Base-by-base conservation (phyloP, 352 stramenopile genomes). In the Pythium sukuiense region DNA sequence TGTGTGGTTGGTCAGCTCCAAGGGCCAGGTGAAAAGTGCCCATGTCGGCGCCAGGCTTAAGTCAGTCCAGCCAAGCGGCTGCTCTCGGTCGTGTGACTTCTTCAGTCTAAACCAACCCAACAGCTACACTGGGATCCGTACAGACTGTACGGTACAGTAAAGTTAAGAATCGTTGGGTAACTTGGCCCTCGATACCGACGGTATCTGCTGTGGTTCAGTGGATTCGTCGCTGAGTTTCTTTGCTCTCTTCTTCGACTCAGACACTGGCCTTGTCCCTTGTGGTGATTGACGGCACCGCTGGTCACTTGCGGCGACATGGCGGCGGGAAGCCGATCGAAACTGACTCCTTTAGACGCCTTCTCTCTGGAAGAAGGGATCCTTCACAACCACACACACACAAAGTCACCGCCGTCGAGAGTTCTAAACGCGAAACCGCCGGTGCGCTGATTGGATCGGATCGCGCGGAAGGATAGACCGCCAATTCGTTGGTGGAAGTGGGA, bases 1-100 rank as follows among this genome's bases (percentile, higher is more conserved):
- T 74, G 27, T 50, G 48, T 20, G 48, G 29, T 55, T 55, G 16
- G 59, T 37, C 32, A 37, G 32, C n/a, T n/a, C n/a, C n/a, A n/a
- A n/a, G 32, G 32, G 32, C 32, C 4, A 37, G 32, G 32, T 37
- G n/a, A n/a, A n/a, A n/a, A n/a, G n/a, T n/a, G n/a, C n/a, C n/a
- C n/a, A n/a, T n/a, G n/a, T n/a, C n/a, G n/a, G n/a, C n/a, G n/a
- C n/a, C n/a, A n/a, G n/a, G n/a, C 32, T 37, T 9, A 4, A 37
- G 32, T 37, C 32, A 37, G 32, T 37, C 32, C 32, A 37, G n/a
- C n/a, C n/a, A n/a, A 37, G 53, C 52, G 58, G 59, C 53, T 71
- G 58, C 56, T n/a, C n/a, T n/a, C n/a, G n/a, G n/a, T n/a, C n/a
- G n/a, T n/a, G n/a, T n/a, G n/a, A n/a, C 32, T 49, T 49, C n/a